Evolutionary conservation across 73 alveolate genomes (phyloP), one percentile per base, ranked within the genome.

Genomic region (Paramecium caudatum): DNA sequence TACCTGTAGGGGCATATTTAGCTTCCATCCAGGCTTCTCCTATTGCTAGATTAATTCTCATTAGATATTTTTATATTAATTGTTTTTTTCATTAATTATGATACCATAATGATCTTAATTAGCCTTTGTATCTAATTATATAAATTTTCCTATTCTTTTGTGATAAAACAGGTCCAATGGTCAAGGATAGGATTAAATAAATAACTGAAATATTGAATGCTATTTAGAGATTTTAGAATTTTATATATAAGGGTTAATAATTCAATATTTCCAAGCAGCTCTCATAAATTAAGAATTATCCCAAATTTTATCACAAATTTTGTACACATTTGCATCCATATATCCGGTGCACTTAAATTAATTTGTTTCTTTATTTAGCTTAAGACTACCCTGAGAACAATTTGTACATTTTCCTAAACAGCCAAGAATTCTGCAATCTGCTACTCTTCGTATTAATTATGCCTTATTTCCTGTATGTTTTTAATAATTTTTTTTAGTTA

Each of bases 361-460:
- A 12, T 78, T 85, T 19, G 85, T 90, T 34, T 33, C 37, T 4
- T 17, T n/a, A 80, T 92, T 91, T 17, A 90, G 81, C 55, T 91
- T 81, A 5, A 82, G 91, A 61, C 90, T 91, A 46, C 95, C 96
- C 7, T 91, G 94, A n/a, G 83, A 85, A 27, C 95, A 93, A 5
- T 30, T 30, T 7, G 91, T 61, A 62, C 95, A 93, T 43, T 91
- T 93, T 21, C 93, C 93, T 48, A 82, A 47, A 10, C 90, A 69
- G 1, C 95, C 95, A 4, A 91, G 91, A 19, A 86, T 82, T 13
- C 30, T 55, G 15, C 94, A 94, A 82, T 93, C 94, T 5, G 92
- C 94, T 6, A 92, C 46, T 46, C 94, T 80, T 16, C 82, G 91
- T 2, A 91, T 81, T 6, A 93, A 82, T 34, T 90, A 93, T 30